A percentile compares a stretch with the other conserved stretches of the same genome.
Conservation (phyloP, 2,329 filamentous ascomycete species). For the Fusarium tuaranense region DNA sequence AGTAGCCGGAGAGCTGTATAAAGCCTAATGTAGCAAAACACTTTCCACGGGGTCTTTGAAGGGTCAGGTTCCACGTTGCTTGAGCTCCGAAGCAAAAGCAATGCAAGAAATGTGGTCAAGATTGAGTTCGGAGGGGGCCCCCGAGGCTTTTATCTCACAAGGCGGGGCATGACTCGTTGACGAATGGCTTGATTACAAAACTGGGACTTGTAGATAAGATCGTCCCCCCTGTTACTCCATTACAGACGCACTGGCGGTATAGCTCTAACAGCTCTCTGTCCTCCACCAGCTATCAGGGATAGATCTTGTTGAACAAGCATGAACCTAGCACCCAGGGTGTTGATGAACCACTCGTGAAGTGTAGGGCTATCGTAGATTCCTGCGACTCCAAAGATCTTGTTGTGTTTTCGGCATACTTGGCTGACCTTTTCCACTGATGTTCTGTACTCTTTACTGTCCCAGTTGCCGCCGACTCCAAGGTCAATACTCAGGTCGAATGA, state of each 20-base stretch:
- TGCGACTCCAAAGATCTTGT: conserved; percentile 27
- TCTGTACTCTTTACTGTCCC: conserved; percentile 13
- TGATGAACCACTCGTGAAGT: conserved; percentile 30
- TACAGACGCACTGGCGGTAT: conserved; percentile 11
- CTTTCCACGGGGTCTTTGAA: background rate
- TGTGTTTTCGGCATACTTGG: conserved; percentile 16
- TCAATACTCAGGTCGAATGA: conserved; percentile 45
- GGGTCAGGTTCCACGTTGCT: background rate
- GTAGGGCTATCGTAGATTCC: conserved; percentile 23
- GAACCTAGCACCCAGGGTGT: conserved; percentile 21
- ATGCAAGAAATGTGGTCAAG: background rate
- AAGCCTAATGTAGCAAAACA: background rate
- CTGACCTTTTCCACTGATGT: conserved; percentile 25
- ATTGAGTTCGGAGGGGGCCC: background rate
- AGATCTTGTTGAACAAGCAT: conserved; percentile 29
- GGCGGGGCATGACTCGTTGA: background rate
- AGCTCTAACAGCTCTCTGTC: conserved; percentile 3
- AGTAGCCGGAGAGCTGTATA: background rate
- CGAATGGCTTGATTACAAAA: background rate
- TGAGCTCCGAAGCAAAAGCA: background rate
- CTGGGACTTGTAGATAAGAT: background rate
- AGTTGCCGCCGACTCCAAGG: conserved; percentile 23
- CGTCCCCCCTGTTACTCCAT: background rate
- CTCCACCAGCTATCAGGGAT: conserved; percentile 19
- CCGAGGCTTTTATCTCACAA: background rate